Evolutionary conservation across 805 yeast species (phyloP).

Genomic region (Metschnikowia continentalis): DNA sequence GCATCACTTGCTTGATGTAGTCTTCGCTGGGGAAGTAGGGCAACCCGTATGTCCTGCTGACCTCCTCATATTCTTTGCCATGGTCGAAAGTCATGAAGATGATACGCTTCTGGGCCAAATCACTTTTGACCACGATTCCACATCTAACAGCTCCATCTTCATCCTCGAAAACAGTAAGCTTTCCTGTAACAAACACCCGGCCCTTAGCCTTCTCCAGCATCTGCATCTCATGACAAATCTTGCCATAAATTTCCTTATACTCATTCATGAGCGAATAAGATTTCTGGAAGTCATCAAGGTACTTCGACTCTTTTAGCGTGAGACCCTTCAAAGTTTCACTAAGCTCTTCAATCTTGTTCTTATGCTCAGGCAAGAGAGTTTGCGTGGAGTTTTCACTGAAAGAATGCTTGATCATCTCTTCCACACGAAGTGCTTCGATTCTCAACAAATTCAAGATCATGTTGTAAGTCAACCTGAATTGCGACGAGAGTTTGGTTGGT

Average conservation of each 20-base stretch:
- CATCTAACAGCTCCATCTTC: constrained; percentile 35
- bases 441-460: constrained; percentile 90
- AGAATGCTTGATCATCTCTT: constrained; percentile 95
- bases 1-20: constrained; percentile 35
- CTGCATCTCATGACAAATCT: constrained; percentile 46
- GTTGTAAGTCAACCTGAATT: constrained; percentile 89
- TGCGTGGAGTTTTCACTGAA: constrained; percentile 90
- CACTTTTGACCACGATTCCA: constrained; percentile 53
- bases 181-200: constrained; percentile 46
- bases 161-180: constrained; percentile 57
- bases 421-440: constrained; percentile 93
- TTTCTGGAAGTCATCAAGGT: constrained; percentile 40
- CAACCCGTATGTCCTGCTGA: constrained; percentile 19
- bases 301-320: constrained; percentile 32
- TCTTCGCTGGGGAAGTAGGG: constrained; percentile 36
- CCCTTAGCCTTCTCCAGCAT: constrained; percentile 46
- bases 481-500: constrained; percentile 86
- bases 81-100: constrained; percentile 45
- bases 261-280: constrained; percentile 43
- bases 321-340: constrained; percentile 42
- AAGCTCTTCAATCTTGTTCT: constrained; percentile 55
- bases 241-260: constrained; percentile 42
- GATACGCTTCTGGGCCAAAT: constrained; percentile 27
- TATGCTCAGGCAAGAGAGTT: constrained; percentile 80
- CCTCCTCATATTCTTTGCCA: constrained; percentile 30